These are phyloP conservation scores for Nectriaceae sp. DNA, from an alignment of 2,329 filamentous ascomycete genomes.

Conservation along the genomic window DNA sequence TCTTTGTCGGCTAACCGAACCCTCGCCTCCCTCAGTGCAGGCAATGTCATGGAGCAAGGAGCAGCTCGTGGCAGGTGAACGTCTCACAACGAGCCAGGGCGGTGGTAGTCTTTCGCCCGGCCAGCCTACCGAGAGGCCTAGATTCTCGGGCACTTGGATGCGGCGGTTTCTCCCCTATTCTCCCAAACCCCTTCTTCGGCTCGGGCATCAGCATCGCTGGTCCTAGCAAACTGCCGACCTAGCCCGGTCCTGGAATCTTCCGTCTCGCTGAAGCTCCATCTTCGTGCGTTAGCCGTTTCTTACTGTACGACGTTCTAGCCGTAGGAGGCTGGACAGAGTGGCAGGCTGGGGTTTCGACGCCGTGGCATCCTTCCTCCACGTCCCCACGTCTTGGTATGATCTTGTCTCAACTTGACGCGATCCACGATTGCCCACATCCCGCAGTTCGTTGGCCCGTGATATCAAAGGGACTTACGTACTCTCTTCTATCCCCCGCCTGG, in stretches of 20 bases:
- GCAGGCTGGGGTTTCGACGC: not conserved
- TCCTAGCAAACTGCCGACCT: constrained; percentile 18
- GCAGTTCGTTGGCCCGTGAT: constrained; percentile 12
- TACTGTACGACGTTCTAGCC: constrained; percentile 32
- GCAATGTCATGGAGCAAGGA: not conserved
- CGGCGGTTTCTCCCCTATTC: not conserved
- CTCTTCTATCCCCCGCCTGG: constrained; percentile 23
- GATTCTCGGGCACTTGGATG: not conserved
- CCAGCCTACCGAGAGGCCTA: not conserved
- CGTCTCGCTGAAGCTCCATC: constrained; percentile 13
- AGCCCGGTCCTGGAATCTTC: constrained; percentile 15
- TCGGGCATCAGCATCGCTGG: not conserved
- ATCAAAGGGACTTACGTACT: constrained; percentile 26
- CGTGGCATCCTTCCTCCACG: constrained; percentile 10
- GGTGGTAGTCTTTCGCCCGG: not conserved
- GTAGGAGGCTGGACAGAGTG: constrained; percentile 20
- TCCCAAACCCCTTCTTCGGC: not conserved
- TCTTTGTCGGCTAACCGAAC: no score
- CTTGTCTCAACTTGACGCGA: constrained; percentile 7
- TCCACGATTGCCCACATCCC: constrained; percentile 20
- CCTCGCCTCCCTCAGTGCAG: not conserved
- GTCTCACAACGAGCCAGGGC: not conserved
- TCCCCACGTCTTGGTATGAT: constrained; percentile 18
- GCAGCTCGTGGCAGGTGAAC: not conserved
- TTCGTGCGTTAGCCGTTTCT: constrained; percentile 28